Evolutionary conservation across 176 grass and related monocot genomes (phyloP), one percentile per base, ranked within the genome.

Genomic region (Bromus sterilis): DNA sequence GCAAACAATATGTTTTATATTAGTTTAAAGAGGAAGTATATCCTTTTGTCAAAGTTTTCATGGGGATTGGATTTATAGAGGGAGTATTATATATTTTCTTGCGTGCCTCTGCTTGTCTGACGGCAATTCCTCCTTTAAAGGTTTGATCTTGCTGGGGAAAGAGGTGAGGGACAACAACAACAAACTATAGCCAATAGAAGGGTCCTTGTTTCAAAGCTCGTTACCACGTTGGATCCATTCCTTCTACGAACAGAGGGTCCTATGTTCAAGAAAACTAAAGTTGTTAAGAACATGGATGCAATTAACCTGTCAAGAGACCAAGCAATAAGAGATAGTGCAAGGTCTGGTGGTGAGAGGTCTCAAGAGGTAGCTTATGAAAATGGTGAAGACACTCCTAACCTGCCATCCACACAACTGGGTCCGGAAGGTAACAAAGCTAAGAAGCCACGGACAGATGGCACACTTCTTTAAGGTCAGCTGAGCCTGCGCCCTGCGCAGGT

Each of bases 161-260:
- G 76, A 77, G 59, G 36, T 83, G 95, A 98, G 55, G 76, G 69
- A 40, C 67, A 88, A 18, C 46, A 81, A 44, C 90, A 93, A 87
- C 86, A 93, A 77, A 91, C 46, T 86, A 82, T 89, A 57, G 86
- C 93, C 61, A 94, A 94, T 60, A 91, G 83, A 81, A 92, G 86
- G 64, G 83, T 91, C 11, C 86, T 89, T 81, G 92, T 83, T 78
- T 91, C 92, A 77, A 98, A 93, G 70, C 88, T 98, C 63, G 86
- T 86, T 81, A 69, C 55, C 41, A 94, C 93, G 77, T 79, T 98
- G 64, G 90, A 93, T 46, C 90, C 95, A 21, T 98, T 98, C 75
- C 86, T 98, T 82, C 44, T 94, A 65, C 82, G 70, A 71, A 94
- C 79, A 72, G 91, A 94, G 81, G 92, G 20, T 66, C 0, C 33